A percentile compares a stretch with the other conserved stretches of the same genome.
Evolutionary conservation across 345 rosid genomes (phyloP).

Genomic region (Eucalyptus erythrocorys): DNA sequence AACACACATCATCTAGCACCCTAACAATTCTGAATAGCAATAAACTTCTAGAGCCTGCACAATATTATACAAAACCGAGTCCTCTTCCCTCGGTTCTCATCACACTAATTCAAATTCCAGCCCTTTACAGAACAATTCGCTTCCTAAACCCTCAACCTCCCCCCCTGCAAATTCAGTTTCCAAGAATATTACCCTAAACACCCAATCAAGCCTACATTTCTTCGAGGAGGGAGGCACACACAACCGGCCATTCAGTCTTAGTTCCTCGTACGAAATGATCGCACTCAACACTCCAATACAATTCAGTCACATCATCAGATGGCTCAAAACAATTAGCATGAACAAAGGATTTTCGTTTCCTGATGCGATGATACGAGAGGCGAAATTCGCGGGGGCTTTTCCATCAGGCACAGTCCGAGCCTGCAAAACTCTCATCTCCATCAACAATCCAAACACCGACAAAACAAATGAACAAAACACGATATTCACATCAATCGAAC

Average conservation of each 20-base stretch:
- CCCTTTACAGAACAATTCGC: background rate
- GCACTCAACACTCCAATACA: background rate
- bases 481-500: background rate
- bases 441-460: background rate
- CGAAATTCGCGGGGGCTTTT: background rate
- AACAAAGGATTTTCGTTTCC: background rate
- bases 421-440: background rate
- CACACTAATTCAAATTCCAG: background rate
- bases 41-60: background rate
- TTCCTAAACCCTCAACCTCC: background rate
- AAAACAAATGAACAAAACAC: background rate
- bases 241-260: background rate
- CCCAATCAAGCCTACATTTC: background rate
- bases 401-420: background rate
- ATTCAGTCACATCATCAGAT: background rate
- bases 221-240: background rate
- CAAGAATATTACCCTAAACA: background rate
- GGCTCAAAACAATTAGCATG: background rate
- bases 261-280: background rate
- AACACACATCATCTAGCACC: background rate
- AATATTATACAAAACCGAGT: background rate
- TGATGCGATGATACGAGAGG: background rate
- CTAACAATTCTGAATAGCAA: background rate
- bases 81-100: background rate
- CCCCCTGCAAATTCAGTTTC: background rate